Percentiles rank a stretch among this genome's conserved stretches.
These are phyloP conservation scores for Talaromyces albobiverticillius DNA, from an alignment of 2,329 filamentous ascomycete species.

Conservation along the genomic window DNA sequence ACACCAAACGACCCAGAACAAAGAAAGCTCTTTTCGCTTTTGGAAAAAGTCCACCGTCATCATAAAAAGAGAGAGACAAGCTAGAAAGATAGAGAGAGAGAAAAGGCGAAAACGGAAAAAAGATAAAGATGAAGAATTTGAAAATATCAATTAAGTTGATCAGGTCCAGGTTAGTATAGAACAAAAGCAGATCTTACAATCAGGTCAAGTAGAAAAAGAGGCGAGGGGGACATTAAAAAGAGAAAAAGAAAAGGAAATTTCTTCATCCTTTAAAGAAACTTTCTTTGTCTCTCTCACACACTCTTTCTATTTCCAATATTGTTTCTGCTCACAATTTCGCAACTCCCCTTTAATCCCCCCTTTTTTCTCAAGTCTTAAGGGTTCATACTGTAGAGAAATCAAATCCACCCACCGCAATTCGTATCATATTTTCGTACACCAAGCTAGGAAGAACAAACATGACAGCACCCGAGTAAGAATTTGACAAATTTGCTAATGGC, in stretches of 20 bases:
- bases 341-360: constrained; percentile 1
- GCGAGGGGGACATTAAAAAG: not conserved
- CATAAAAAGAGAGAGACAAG: not conserved
- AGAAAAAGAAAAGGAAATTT: not conserved
- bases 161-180: not conserved
- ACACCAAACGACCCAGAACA: not conserved
- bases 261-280: not conserved
- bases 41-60: not conserved
- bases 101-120: not conserved
- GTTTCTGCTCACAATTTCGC: constrained; percentile 3
- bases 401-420: constrained; percentile 27
- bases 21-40: not conserved
- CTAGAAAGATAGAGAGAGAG: not conserved
- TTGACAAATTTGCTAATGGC: constrained; percentile 15
- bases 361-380: constrained; percentile 8
- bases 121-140: not conserved
- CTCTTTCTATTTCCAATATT: constrained; percentile 33
- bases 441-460: constrained; percentile 38
- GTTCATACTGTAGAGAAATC: constrained; percentile 11
- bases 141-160: not conserved
- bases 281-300: constrained; percentile 18
- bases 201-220: not conserved
- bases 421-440: constrained; percentile 42
- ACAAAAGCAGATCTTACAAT: not conserved
- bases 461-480: constrained; percentile 24